Percentiles rank a stretch among this genome's conserved stretches.
Evolutionary conservation across 106 monocot species (phyloP).

Genomic region (Dendrobium officinale): DNA sequence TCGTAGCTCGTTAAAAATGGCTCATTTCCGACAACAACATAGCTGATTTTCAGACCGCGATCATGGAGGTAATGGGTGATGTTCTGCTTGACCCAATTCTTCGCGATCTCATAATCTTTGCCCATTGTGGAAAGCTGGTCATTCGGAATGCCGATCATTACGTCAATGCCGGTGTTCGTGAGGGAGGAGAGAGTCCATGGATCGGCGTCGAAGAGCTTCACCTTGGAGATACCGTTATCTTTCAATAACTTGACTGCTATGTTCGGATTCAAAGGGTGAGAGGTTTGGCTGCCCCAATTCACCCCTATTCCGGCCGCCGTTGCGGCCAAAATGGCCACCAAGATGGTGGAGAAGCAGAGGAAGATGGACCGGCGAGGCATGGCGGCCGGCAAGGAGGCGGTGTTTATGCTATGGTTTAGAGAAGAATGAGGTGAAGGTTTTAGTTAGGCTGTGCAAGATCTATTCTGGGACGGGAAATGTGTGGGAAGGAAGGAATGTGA

Average conservation of each 20-base stretch:
- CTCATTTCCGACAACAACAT: constrained; percentile 26
- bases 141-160: constrained; percentile 77
- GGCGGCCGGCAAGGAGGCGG: too few species aligned
- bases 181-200: constrained; percentile 52
- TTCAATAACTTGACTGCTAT: constrained; percentile 53
- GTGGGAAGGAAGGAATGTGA: too few species aligned
- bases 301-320: constrained; percentile 31
- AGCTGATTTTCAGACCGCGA: background rate
- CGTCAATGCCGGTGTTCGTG: constrained; percentile 42
- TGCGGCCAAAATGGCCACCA: background rate
- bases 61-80: constrained; percentile 17
- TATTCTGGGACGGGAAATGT: too few species aligned
- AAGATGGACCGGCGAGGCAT: background rate
- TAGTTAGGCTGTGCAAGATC: too few species aligned
- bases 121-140: constrained; percentile 37
- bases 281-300: constrained; percentile 64
- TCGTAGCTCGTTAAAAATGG: constrained; percentile 20
- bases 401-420: too few species aligned
- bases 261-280: constrained; percentile 42
- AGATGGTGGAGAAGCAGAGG: background rate
- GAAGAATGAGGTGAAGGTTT: too few species aligned
- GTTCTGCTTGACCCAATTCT: constrained; percentile 62
- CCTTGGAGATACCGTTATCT: constrained; percentile 54
- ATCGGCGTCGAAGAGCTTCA: constrained; percentile 82
- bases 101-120: constrained; percentile 31